phyloP scores from a whole-genome alignment of 2,329 filamentous ascomycete genomes.

The Verticillium albo-atrum region DNA sequence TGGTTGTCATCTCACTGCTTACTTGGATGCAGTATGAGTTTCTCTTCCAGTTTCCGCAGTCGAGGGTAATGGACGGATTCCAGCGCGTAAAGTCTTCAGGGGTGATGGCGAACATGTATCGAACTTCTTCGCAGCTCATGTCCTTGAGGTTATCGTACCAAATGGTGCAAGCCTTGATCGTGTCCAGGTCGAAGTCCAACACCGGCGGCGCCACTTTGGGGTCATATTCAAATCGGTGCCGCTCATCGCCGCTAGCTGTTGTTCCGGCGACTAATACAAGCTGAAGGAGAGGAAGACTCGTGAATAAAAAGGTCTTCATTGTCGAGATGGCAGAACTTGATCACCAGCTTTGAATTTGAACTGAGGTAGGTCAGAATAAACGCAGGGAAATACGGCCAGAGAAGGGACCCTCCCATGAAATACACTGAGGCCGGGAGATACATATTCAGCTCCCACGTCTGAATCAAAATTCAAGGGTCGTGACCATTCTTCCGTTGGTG shows the following conservation, averaged over 20 bases:
- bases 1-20: constrained; percentile 6
- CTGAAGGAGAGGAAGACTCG: not conserved
- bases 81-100: constrained; percentile 8
- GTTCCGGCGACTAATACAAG: not conserved
- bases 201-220: not conserved
- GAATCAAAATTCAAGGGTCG: too few relatives aligned
- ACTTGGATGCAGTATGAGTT: not conserved
- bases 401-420: too few relatives aligned
- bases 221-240: not conserved
- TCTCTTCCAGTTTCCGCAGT: constrained; percentile 10
- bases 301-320: not conserved
- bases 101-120: constrained; percentile 3
- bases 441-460: too few relatives aligned
- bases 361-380: too few relatives aligned
- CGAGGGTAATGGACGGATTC: constrained; percentile 14
- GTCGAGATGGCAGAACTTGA: too few relatives aligned
- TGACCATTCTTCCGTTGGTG: too few relatives aligned
- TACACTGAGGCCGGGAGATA: too few relatives aligned
- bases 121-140: constrained; percentile 5
- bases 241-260: not conserved
- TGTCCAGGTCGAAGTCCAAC: constrained; percentile 3
- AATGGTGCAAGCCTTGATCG: constrained; percentile 5
- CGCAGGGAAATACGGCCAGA: not conserved
- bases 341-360: too few relatives aligned
- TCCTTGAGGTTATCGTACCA: constrained; percentile 5